Conservation (phyloP, 2,329 filamentous ascomycete species). For the Hypomyces rosellus region DNA sequence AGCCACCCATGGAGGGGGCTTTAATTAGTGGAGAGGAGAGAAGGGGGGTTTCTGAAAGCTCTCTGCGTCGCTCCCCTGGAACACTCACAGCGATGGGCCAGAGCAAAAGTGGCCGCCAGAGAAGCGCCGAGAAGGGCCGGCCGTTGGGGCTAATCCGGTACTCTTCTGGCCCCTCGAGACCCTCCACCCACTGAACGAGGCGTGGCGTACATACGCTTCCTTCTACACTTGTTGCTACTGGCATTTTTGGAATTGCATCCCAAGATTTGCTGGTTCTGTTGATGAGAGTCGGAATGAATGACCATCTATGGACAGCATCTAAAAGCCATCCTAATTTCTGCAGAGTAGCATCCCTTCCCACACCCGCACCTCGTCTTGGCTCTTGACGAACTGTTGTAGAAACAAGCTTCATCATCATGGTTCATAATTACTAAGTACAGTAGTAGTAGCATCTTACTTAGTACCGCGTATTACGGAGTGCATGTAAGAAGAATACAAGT, state of each 20-base stretch:
- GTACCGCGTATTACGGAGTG: too few relatives aligned
- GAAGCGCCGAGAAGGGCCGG: slow-evolving; percentile 33
- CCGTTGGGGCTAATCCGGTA: slow-evolving; percentile 9
- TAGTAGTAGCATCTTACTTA: too few relatives aligned
- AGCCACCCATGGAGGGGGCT: slow-evolving; percentile 1
- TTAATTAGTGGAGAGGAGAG: neutral
- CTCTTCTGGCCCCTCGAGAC: neutral
- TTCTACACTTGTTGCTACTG: neutral
- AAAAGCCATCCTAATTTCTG: too few relatives aligned
- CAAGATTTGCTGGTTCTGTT: too few relatives aligned
- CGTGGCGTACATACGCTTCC: neutral
- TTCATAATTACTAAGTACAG: too few relatives aligned
- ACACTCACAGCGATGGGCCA: too few relatives aligned
- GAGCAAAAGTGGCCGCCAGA: slow-evolving; percentile 10
- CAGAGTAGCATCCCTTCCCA: too few relatives aligned
- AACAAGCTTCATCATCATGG: too few relatives aligned
- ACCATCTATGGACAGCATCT: neutral
- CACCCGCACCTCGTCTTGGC: too few relatives aligned
- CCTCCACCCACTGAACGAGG: neutral
- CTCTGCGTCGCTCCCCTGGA: neutral
- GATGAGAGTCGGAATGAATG: neutral
- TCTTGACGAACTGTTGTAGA: too few relatives aligned
- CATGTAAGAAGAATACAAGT: too few relatives aligned
- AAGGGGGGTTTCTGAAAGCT: neutral
- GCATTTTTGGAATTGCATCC: neutral